Percentiles rank a stretch among this genome's conserved stretches.
These are phyloP conservation scores for Rhododendron simsii DNA, from an alignment of 148 eudicot species.

Conservation along the genomic window DNA sequence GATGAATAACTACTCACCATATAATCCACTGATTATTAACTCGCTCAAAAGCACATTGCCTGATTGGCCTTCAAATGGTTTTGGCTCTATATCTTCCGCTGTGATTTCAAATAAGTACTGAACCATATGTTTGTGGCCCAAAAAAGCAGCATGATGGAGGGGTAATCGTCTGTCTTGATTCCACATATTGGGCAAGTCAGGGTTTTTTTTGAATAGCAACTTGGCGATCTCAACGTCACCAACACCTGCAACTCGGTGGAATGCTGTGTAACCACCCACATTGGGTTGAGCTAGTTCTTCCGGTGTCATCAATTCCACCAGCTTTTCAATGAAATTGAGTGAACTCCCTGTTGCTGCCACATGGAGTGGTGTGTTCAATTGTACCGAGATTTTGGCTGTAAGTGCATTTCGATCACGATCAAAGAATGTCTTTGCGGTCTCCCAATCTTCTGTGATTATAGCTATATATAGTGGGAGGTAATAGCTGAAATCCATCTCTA, in stretches of 20 bases:
- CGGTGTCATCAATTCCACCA: conserved; percentile 9
- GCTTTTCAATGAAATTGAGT: conserved; percentile 2
- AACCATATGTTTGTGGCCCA: conserved; percentile 15
- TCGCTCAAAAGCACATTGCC: neutral
- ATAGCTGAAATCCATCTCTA: conserved; percentile 4
- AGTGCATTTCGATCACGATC: neutral
- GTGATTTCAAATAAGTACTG: conserved; percentile 7
- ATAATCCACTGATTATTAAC: neutral
- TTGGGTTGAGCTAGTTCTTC: conserved; percentile 7
- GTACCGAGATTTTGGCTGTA: conserved; percentile 8
- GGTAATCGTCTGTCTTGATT: neutral
- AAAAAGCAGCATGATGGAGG: conserved; percentile 15
- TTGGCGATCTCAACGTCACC: conserved; percentile 11
- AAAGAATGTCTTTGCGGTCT: conserved; percentile 3
- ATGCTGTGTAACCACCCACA: conserved; percentile 1
- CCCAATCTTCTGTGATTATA: conserved; percentile 11
- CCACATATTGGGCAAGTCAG: neutral
- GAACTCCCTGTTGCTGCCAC: conserved; percentile 12
- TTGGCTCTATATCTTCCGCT: neutral
- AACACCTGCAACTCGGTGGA: conserved; percentile 2
- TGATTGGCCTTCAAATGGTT: neutral
- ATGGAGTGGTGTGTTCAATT: conserved; percentile 9
- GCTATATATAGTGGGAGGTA: conserved; percentile 24
- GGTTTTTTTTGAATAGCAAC: conserved; percentile 6
- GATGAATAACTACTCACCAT: neutral